Evolutionary conservation across 1,284 basidiomycete genomes (phyloP).

Genomic region (Tremellales sp.): DNA sequence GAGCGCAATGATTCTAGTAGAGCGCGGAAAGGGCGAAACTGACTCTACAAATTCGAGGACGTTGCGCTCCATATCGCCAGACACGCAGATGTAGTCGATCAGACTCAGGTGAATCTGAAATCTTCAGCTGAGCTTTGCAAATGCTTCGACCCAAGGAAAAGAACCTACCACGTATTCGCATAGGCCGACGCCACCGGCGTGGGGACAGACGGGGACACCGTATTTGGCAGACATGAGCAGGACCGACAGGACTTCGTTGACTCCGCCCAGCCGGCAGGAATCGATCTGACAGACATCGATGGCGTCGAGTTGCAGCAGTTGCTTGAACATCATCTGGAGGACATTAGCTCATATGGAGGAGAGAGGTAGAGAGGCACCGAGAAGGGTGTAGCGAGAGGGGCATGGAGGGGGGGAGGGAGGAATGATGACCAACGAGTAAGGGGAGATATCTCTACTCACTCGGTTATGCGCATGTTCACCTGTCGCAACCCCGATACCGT

Average conservation of each 20-base stretch:
- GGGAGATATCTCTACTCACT: slow-evolving; percentile 14
- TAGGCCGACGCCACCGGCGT: slow-evolving; percentile 90
- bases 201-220: slow-evolving; percentile 84
- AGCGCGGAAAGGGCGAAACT: slow-evolving; percentile 38
- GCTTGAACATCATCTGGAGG: slow-evolving; percentile 82
- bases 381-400: background rate
- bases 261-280: slow-evolving; percentile 85
- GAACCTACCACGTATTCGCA: slow-evolving; percentile 87
- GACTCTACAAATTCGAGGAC: slow-evolving; percentile 64
- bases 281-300: slow-evolving; percentile 97
- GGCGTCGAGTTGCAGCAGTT: slow-evolving; percentile 85
- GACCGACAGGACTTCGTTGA: slow-evolving; percentile 90
- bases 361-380: background rate
- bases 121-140: background rate
- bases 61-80: slow-evolving; percentile 87
- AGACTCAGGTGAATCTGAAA: slow-evolving; percentile 50
- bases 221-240: slow-evolving; percentile 87
- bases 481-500: slow-evolving; percentile 88
- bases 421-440: background rate
- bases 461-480: slow-evolving; percentile 95
- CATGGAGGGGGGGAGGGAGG: no score
- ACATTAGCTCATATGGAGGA: slow-evolving; percentile 5
- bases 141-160: slow-evolving; percentile 1
- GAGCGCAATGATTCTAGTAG: slow-evolving; percentile 57
- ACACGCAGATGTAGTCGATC: slow-evolving; percentile 89